A percentile compares a stretch with the other conserved stretches of the same genome.
Conservation (phyloP, 352 stramenopile genomes). For the Phytophthora macrochlamydospora region DNA sequence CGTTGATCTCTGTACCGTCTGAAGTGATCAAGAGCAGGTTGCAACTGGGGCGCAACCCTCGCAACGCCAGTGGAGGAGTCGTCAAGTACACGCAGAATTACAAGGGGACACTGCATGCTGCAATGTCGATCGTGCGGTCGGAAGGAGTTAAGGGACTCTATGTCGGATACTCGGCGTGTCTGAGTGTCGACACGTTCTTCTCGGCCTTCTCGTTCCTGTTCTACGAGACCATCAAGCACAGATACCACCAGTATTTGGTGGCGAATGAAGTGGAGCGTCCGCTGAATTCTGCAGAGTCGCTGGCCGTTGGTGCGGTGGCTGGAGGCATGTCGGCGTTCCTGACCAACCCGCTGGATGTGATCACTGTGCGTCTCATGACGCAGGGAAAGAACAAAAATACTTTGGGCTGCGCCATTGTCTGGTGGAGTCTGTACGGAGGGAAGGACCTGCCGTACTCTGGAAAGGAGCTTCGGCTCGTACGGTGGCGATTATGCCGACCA, state of each 20-base stretch:
- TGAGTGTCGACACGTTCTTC: constrained; percentile 83
- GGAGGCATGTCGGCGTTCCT: constrained; percentile 71
- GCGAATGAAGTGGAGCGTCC: constrained; percentile 38
- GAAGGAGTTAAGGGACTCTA: constrained; percentile 76
- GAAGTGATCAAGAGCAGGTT: constrained; percentile 86
- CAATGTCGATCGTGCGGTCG: constrained; percentile 59
- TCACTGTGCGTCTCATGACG: constrained; percentile 85
- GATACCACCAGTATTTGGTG: constrained; percentile 47
- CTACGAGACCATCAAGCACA: constrained; percentile 75
- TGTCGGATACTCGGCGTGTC: constrained; percentile 72
- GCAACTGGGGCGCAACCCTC: constrained; percentile 76
- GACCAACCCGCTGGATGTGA: constrained; percentile 83
- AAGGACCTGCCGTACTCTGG: constrained; percentile 68
- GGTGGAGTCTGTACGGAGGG: constrained; percentile 53
- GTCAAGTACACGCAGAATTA: constrained; percentile 82
- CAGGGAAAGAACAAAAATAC: constrained; percentile 79
- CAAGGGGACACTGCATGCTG: constrained; percentile 59
- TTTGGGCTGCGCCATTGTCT: constrained; percentile 64
- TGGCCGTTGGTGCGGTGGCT: constrained; percentile 58
- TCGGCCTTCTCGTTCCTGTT: constrained; percentile 86
- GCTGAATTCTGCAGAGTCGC: constrained; percentile 59
- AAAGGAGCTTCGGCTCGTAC: constrained; percentile 73
- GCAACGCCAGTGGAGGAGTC: constrained; percentile 65
- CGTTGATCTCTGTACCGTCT: constrained; percentile 68
- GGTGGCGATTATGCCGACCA: constrained; percentile 75